A percentile compares a stretch with the other conserved stretches of the same genome.
phyloP scores from a whole-genome alignment of 2,329 filamentous ascomycete species.

The Aspergillus sp. region DNA sequence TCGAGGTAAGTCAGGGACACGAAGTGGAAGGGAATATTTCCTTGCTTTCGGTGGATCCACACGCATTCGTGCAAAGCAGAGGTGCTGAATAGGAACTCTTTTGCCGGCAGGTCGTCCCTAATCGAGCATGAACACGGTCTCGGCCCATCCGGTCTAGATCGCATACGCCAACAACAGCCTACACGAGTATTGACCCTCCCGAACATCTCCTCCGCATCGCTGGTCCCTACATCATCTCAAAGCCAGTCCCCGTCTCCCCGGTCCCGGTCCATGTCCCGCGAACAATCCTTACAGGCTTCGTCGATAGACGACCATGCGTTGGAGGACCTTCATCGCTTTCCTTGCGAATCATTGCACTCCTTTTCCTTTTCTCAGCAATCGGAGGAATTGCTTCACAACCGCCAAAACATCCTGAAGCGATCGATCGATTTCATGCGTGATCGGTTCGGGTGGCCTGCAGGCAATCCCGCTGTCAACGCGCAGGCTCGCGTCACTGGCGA shows the following conservation, averaged over 20 bases:
- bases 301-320: slow-evolving; percentile 65
- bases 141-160: slow-evolving; percentile 80
- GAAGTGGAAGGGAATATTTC: slow-evolving; percentile 6
- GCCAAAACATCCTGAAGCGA: slow-evolving; percentile 88
- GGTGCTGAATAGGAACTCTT: slow-evolving; percentile 15
- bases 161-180: slow-evolving; percentile 88
- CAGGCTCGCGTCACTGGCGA: slow-evolving; percentile 81
- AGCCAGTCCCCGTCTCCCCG: slow-evolving; percentile 70
- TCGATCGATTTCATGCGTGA: slow-evolving; percentile 97
- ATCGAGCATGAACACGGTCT: slow-evolving; percentile 87
- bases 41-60: slow-evolving; percentile 15
- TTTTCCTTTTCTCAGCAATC: slow-evolving; percentile 97
- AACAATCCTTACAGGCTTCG: slow-evolving; percentile 53
- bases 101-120: slow-evolving; percentile 65
- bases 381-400: slow-evolving; percentile 84
- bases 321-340: slow-evolving; percentile 89
- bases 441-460: slow-evolving; percentile 75
- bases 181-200: slow-evolving; percentile 64
- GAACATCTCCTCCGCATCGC: slow-evolving; percentile 61
- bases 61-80: slow-evolving; percentile 7
- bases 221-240: slow-evolving; percentile 57
- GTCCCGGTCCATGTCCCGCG: slow-evolving; percentile 56
- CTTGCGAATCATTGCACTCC: slow-evolving; percentile 92
- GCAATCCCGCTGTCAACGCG: slow-evolving; percentile 72
- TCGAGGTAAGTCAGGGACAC: slow-evolving; percentile 62